Base-by-base conservation (phyloP, 441 rosid species). In the Erodium moschatum region DNA sequence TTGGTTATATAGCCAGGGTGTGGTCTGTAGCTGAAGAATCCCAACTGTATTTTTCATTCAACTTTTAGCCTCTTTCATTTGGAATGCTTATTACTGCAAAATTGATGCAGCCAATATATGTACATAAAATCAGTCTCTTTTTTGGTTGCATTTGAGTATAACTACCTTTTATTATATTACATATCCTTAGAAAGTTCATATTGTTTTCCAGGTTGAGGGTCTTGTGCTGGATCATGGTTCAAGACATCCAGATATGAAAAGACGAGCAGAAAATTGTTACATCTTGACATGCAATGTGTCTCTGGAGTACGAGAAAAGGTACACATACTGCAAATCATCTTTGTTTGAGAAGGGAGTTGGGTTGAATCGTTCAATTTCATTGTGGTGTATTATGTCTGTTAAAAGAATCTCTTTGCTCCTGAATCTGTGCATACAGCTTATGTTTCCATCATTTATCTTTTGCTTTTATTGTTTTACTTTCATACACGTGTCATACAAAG, bases 151-250 rank as follows among this genome's bases (percentile, higher is more conserved):
- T 8, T 27, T 16, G 21, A 44, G 16, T 64, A 13, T 52, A 33
- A 27, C n/a, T 10, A 24, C 29, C 12, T 27, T 29, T 24, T 24
- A 24, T 24, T 24, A 24, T 24, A 44, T 70, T n/a, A 48, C 56
- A 48, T n/a, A 15, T 68, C 63, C 68, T 68, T 6, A 64, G 18
- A 54, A 54, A 24, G 38, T 9, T 21, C 60, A 4, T 58, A 0
- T 50, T 73, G 15, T 69, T 65, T 69, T 70, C 29, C 67, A 93
- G 98, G 88, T 93, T 78, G 96, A 91, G 80, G 96, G 98, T 69
- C 96, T 93, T 73, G 98, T 93, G 42, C 91, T 93, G 70, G 98
- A 93, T 72, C 98, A 93, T 81, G 97, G 97, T 71, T 93, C 98
- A 27, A 89, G 98, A 72, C 98, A 93, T 84, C 98, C 98, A 68